A percentile compares a stretch with the other conserved stretches of the same genome.
Evolutionary conservation across 1,139 yeast species (phyloP).

Genomic region (Blastobotrys illinoisensis): DNA sequence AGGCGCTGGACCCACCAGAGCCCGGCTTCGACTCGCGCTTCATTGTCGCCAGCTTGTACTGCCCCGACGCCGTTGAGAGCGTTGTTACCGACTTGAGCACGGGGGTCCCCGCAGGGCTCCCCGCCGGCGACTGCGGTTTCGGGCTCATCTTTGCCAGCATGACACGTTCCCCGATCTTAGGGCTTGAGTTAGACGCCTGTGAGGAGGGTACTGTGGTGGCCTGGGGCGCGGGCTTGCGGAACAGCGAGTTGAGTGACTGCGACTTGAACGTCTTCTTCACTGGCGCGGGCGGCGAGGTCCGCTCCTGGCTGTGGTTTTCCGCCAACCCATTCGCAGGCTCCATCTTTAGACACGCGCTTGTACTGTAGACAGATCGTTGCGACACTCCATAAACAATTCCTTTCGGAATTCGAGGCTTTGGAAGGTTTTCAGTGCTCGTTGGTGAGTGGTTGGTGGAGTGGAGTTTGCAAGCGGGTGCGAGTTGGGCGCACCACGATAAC

Average conservation of each 20-base stretch:
- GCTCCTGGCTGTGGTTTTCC: not conserved
- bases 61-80: constrained; percentile 32
- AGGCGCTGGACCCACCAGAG: constrained; percentile 14
- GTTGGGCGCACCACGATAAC: not conserved
- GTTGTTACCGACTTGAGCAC: constrained; percentile 21
- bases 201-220: constrained; percentile 4
- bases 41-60: constrained; percentile 32
- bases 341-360: not conserved
- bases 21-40: constrained; percentile 22
- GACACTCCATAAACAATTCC: not conserved
- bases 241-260: constrained; percentile 34
- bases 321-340: not conserved
- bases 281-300: constrained; percentile 1
- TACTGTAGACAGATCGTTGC: not conserved
- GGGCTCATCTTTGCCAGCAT: not conserved
- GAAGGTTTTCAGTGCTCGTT: not conserved
- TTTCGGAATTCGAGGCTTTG: not conserved
- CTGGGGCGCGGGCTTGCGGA: constrained; percentile 19
- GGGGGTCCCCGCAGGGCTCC: constrained; percentile 17
- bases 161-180: not conserved
- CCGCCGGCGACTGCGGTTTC: constrained; percentile 8
- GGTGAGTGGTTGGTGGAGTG: not conserved
- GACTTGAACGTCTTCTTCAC: constrained; percentile 34
- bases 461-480: not conserved
- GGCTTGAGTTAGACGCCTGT: not conserved